Evolutionary conservation across 805 yeast genomes (phyloP).

Genomic region (Zygoascus ofunaensis): DNA sequence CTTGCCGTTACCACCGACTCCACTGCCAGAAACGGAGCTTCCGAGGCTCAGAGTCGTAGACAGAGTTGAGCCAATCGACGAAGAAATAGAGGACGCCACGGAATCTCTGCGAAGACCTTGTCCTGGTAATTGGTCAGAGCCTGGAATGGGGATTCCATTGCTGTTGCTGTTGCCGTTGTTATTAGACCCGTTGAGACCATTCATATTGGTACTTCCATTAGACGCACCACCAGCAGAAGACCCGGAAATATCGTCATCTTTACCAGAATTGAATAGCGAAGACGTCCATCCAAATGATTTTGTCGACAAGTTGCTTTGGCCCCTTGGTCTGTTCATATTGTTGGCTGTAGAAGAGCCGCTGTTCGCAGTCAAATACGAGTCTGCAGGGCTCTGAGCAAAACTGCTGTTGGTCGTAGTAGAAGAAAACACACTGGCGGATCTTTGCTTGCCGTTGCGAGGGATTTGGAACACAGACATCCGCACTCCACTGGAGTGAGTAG

Average conservation of each 20-base stretch:
- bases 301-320: slow-evolving; percentile 5
- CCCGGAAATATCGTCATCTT: slow-evolving; percentile 1
- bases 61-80: slow-evolving; percentile 1
- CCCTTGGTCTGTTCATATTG: background rate
- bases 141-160: background rate
- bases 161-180: too few species aligned
- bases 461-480: slow-evolving; percentile 1
- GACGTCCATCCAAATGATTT: slow-evolving; percentile 14
- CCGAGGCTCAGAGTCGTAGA: background rate
- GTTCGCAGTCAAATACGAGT: background rate
- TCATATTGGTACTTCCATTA: too few species aligned
- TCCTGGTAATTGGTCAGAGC: background rate
- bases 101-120: slow-evolving; percentile 1
- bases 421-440: background rate
- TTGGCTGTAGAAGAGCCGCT: background rate
- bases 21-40: background rate
- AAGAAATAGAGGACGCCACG: slow-evolving; percentile 2
- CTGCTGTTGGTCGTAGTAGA: background rate
- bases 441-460: background rate
- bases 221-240: background rate
- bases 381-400: background rate
- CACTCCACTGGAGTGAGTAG: slow-evolving; percentile 19
- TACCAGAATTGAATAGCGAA: slow-evolving; percentile 9
- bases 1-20: background rate
- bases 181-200: too few species aligned